phyloP scores from a whole-genome alignment of 352 stramenopile genomes.

The Halophytophthora batemanensis region DNA sequence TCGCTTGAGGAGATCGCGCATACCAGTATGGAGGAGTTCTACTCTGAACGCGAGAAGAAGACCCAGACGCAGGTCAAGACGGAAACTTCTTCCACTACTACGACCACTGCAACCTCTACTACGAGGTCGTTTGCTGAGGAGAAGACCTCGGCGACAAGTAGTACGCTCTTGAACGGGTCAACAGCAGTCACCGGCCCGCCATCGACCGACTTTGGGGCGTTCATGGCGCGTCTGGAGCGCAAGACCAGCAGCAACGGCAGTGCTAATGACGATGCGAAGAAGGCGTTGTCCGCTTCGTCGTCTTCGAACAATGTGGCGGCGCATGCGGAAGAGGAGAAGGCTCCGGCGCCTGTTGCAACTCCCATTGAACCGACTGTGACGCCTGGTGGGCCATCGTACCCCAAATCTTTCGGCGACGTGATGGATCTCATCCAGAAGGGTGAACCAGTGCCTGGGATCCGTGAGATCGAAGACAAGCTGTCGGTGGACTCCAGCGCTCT shows the following conservation, averaged over 20 bases:
- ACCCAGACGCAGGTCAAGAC: neutral
- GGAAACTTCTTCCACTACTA: conserved; percentile 10
- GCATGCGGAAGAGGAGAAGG: conserved; percentile 31
- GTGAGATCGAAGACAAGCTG: conserved; percentile 70
- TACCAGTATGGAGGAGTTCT: conserved; percentile 29
- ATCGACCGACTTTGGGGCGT: conserved; percentile 38
- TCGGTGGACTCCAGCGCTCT: conserved; percentile 49
- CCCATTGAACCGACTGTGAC: conserved; percentile 17
- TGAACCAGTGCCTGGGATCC: conserved; percentile 66
- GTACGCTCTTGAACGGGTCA: neutral
- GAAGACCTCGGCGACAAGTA: conserved; percentile 8
- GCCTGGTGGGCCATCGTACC: conserved; percentile 40
- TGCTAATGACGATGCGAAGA: conserved; percentile 18
- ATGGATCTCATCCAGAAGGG: conserved; percentile 76
- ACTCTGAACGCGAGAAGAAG: conserved; percentile 22
- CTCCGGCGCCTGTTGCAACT: conserved; percentile 7
- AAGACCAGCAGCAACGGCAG: conserved; percentile 38
- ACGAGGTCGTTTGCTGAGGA: conserved; percentile 9
- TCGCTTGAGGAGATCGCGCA: conserved; percentile 55
- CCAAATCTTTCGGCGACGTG: conserved; percentile 69
- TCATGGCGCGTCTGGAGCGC: conserved; percentile 54
- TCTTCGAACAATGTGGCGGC: conserved; percentile 1
- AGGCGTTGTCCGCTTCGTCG: neutral
- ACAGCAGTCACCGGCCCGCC: conserved; percentile 1
- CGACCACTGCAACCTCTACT: conserved; percentile 2